Evolutionary conservation across 805 yeast species (phyloP).

Genomic region (Yarrowia hollandica): DNA sequence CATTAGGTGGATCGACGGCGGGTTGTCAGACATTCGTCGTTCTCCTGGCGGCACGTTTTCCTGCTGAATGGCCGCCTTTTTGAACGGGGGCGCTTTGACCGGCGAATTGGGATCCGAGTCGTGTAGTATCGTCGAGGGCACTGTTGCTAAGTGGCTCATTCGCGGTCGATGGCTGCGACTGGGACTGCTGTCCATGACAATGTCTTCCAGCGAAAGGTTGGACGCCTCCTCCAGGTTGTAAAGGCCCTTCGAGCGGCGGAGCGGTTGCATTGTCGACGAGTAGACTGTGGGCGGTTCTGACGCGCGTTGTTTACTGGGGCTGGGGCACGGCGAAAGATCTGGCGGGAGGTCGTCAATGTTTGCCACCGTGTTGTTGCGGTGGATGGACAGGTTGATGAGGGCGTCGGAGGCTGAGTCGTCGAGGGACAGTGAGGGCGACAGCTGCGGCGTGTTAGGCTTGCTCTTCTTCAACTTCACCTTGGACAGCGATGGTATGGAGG

Average conservation of each 20-base stretch:
- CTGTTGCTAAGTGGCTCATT: background rate
- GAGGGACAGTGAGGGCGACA: conserved; percentile 15
- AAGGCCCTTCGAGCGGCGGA: conserved; percentile 46
- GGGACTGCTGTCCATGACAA: conserved; percentile 11
- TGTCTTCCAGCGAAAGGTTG: background rate
- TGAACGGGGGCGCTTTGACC: conserved; percentile 24
- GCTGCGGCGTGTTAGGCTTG: conserved; percentile 27
- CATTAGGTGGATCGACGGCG: conserved; percentile 35
- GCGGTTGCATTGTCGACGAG: conserved; percentile 33
- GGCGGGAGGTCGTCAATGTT: conserved; percentile 16
- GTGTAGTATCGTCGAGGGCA: background rate
- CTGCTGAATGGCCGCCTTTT: conserved; percentile 12
- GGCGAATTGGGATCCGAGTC: conserved; percentile 27
- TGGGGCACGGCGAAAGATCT: conserved; percentile 19
- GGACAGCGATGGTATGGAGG: conserved; percentile 17
- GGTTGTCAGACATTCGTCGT: background rate
- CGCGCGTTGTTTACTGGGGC: conserved; percentile 4
- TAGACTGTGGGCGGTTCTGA: conserved; percentile 23
- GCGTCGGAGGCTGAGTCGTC: conserved; percentile 29
- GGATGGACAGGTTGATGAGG: conserved; percentile 28
- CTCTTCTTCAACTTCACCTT: conserved; percentile 27
- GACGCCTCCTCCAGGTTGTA: conserved; percentile 45
- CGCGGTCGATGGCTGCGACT: background rate
- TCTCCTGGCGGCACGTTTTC: conserved; percentile 2
- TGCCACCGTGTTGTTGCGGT: conserved; percentile 27